These are phyloP conservation scores for Diaporthe humulicola DNA, from an alignment of 2,329 filamentous ascomycete genomes.

Conservation along the genomic window DNA sequence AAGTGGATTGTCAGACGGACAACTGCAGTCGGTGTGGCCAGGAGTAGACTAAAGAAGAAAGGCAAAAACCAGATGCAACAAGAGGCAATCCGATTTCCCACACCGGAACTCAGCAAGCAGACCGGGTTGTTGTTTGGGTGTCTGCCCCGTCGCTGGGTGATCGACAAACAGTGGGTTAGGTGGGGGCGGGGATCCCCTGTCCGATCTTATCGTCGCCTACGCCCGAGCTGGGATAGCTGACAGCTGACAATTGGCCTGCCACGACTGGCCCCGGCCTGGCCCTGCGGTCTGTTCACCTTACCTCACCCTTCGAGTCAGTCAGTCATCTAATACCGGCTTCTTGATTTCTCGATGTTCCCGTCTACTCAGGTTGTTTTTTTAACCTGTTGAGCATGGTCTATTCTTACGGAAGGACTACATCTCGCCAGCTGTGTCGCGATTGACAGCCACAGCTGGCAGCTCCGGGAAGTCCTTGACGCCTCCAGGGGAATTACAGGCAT, in stretches of 20 bases:
- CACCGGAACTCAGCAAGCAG: background rate
- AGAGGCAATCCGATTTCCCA: background rate
- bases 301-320: too few relatives aligned
- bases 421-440: background rate
- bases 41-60: background rate
- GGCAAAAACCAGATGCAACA: background rate
- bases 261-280: background rate
- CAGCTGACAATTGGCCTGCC: constrained; percentile 10
- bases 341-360: too few relatives aligned
- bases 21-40: background rate
- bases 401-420: background rate
- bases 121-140: constrained; percentile 16
- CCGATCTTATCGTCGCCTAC: constrained; percentile 5
- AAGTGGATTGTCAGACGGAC: background rate
- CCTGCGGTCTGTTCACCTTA: background rate
- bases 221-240: background rate
- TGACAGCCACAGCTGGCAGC: background rate
- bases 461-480: background rate
- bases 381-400: background rate
- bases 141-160: background rate
- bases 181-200: constrained; percentile 24
- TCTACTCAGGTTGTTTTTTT: too few relatives aligned
- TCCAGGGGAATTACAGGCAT: constrained; percentile 1
- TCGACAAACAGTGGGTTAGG: constrained; percentile 16
- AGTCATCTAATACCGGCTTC: too few relatives aligned